Percentiles rank a stretch among this genome's conserved stretches.
Conservation (phyloP, 163 green algal species). For the Scenedesmus sp. region DNA sequence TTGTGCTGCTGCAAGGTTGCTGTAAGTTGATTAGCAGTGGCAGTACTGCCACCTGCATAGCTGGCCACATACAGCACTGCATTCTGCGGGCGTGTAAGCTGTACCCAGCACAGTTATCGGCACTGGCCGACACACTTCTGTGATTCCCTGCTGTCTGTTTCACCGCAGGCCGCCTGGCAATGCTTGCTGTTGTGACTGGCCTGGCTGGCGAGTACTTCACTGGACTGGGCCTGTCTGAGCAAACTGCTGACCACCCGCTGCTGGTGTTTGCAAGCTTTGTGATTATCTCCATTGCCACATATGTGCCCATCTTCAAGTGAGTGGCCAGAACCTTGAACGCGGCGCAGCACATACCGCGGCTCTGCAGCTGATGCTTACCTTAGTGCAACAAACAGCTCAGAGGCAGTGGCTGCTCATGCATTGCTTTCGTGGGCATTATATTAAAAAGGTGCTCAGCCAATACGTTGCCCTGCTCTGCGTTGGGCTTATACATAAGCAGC, state of each 20-base stretch:
- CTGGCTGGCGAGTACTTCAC: slow-evolving; percentile 61
- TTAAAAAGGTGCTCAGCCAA: too few species aligned
- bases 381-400: not conserved
- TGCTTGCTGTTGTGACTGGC: slow-evolving; percentile 22
- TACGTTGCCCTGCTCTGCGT: too few species aligned
- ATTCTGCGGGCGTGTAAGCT: too few species aligned
- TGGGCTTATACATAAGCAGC: too few species aligned
- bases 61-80: too few species aligned
- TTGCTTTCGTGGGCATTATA: too few species aligned
- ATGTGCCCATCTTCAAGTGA: slow-evolving; percentile 62
- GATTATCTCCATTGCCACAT: slow-evolving; percentile 60
- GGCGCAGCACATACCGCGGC: too few species aligned
- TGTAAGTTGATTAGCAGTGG: too few species aligned
- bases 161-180: not conserved
- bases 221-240: slow-evolving; percentile 59
- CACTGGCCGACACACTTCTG: too few species aligned
- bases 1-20: too few species aligned
- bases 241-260: slow-evolving; percentile 56
- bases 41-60: too few species aligned
- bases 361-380: not conserved
- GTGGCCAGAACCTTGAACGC: not conserved
- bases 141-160: not conserved
- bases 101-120: not conserved
- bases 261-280: slow-evolving; percentile 56
- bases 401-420: too few species aligned